phyloP scores from a whole-genome alignment of 2,329 filamentous ascomycete genomes.

The Apiospora arundinis region DNA sequence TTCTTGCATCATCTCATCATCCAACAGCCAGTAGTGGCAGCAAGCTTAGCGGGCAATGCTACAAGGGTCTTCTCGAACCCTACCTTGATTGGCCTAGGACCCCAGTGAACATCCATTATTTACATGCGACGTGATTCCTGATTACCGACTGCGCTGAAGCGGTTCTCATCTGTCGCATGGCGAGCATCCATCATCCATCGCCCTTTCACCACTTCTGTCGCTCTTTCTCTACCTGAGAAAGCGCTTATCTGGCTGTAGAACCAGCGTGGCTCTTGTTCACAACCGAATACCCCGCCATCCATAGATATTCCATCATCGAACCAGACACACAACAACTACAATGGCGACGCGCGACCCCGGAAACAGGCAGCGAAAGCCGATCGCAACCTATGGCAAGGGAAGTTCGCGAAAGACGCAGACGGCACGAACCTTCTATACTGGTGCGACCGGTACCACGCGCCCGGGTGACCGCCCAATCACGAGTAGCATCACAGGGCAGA shows the following conservation, averaged over 20 bases:
- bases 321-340: neutral
- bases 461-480: neutral
- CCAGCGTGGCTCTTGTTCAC: neutral
- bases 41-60: neutral
- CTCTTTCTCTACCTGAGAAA: neutral
- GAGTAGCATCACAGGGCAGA: neutral
- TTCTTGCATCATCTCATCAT: neutral
- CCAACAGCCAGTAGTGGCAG: neutral
- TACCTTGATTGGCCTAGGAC: constrained; percentile 7
- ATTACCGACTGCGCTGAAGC: neutral
- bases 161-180: neutral
- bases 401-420: neutral
- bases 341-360: constrained; percentile 14
- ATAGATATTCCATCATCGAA: neutral
- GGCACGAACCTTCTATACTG: neutral
- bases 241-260: neutral
- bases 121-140: neutral
- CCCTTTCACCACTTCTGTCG: neutral
- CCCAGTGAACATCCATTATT: constrained; percentile 7
- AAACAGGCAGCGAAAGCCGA: neutral
- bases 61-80: constrained; percentile 5
- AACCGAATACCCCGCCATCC: neutral
- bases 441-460: neutral
- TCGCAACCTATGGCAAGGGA: constrained; percentile 11
- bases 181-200: constrained; percentile 5